Conservation (phyloP, 2,329 filamentous ascomycete genomes). For the Lachnellula cervina region DNA sequence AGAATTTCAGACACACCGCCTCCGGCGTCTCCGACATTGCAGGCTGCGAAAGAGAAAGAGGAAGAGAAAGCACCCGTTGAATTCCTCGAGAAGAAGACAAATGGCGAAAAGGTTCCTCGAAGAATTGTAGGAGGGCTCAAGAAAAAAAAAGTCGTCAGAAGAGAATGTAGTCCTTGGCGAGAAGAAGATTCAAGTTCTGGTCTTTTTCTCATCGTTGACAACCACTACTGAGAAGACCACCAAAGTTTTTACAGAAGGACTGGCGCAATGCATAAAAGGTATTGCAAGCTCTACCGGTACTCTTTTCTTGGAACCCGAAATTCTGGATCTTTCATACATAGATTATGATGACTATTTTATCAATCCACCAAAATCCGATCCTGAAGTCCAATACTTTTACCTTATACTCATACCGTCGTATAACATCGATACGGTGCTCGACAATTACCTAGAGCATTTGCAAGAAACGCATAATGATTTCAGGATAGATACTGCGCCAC, state of each 20-base stretch:
- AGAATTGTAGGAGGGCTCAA: slow-evolving; percentile 33
- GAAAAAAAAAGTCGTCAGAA: slow-evolving; percentile 23
- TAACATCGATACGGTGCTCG: slow-evolving; percentile 89
- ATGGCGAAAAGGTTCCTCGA: slow-evolving; percentile 32
- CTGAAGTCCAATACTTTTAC: slow-evolving; percentile 64
- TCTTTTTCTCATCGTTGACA: slow-evolving; percentile 89
- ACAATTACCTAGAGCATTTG: slow-evolving; percentile 81
- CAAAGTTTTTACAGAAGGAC: slow-evolving; percentile 52
- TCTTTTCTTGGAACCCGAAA: slow-evolving; percentile 51
- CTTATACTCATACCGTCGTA: slow-evolving; percentile 83
- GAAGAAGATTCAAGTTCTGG: slow-evolving; percentile 60
- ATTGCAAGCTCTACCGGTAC: slow-evolving; percentile 27
- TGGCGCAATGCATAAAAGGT: slow-evolving; percentile 41
- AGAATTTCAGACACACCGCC: slow-evolving; percentile 30
- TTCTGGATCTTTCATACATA: slow-evolving; percentile 76
- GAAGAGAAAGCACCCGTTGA: slow-evolving; percentile 20
- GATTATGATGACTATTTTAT: slow-evolving; percentile 95
- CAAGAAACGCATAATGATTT: slow-evolving; percentile 96
- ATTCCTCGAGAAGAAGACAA: slow-evolving; percentile 19
- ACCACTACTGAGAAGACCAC: slow-evolving; percentile 75
- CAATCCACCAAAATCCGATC: slow-evolving; percentile 58
- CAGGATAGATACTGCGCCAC: slow-evolving; percentile 82
- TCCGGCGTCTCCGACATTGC: slow-evolving; percentile 18
- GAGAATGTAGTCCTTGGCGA: slow-evolving; percentile 27
- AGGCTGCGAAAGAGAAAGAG: slow-evolving; percentile 22